Evolutionary conservation across 768 basidiomycete species (phyloP).

Genomic region (Dacryopinax primogenitus): DNA sequence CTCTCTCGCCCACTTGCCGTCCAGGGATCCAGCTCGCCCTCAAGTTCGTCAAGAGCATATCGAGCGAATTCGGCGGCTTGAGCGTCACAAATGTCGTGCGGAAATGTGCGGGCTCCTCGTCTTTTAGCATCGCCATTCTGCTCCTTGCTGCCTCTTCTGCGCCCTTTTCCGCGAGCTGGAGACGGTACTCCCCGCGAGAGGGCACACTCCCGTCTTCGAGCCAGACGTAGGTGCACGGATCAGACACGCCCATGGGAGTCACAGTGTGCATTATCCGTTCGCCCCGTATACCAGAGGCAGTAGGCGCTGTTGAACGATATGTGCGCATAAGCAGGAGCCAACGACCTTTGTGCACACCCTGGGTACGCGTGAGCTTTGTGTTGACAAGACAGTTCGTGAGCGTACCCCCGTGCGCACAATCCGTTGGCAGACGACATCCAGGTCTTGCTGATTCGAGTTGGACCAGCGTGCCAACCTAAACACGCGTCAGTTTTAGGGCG

Average conservation of each 20-base stretch:
- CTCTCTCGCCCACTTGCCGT: slow-evolving; percentile 35
- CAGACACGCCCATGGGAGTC: neutral
- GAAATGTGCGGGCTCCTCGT: slow-evolving; percentile 40
- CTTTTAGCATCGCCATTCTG: slow-evolving; percentile 16
- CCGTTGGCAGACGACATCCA: slow-evolving; percentile 56
- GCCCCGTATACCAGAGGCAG: neutral
- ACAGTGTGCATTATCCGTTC: slow-evolving; percentile 6
- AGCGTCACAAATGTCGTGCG: slow-evolving; percentile 67
- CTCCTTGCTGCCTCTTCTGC: neutral
- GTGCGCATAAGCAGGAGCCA: slow-evolving; percentile 63
- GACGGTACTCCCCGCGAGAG: neutral
- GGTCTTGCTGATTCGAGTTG: slow-evolving; percentile 61
- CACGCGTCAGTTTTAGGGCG: neutral
- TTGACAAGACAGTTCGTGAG: slow-evolving; percentile 16
- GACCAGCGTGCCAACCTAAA: slow-evolving; percentile 64
- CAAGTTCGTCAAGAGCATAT: slow-evolving; percentile 59
- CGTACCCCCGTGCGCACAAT: slow-evolving; percentile 50
- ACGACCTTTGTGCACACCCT: slow-evolving; percentile 50
- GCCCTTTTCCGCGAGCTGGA: neutral
- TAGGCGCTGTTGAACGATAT: slow-evolving; percentile 54
- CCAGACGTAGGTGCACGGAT: slow-evolving; percentile 6
- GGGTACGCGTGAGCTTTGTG: slow-evolving; percentile 14
- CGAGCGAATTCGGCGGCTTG: slow-evolving; percentile 57
- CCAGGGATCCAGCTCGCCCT: slow-evolving; percentile 65
- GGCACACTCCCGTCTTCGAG: slow-evolving; percentile 1